Conservation (phyloP, 768 basidiomycete genomes). For the Cystoderma amianthinum region DNA sequence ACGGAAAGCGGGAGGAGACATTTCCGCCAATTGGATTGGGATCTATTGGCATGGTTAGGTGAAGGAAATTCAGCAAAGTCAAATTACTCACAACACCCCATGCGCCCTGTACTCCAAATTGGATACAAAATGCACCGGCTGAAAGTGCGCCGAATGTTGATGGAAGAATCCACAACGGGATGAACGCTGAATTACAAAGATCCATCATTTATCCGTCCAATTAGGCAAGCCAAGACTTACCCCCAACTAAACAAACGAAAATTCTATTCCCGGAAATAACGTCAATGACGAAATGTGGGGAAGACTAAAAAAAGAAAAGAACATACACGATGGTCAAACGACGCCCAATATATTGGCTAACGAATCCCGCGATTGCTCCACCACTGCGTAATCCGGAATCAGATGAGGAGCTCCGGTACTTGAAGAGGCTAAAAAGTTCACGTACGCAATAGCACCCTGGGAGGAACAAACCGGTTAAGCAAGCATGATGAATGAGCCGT, state of each 20-base stretch:
- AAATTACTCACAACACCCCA: slow-evolving; percentile 74
- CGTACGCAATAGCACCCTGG: slow-evolving; percentile 32
- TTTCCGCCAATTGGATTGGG: slow-evolving; percentile 77
- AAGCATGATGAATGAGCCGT: neutral
- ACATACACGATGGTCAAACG: slow-evolving; percentile 69
- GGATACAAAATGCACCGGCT: slow-evolving; percentile 83
- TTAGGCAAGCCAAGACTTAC: slow-evolving; percentile 17
- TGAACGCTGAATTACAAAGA: too few species aligned
- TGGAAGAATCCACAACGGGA: slow-evolving; percentile 85
- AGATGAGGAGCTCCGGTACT: neutral
- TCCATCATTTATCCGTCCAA: too few species aligned
- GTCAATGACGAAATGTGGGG: neutral
- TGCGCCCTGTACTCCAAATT: slow-evolving; percentile 86
- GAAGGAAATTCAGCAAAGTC: slow-evolving; percentile 25
- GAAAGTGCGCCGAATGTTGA: slow-evolving; percentile 57
- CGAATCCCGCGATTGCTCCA: slow-evolving; percentile 64
- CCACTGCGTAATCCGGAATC: slow-evolving; percentile 38
- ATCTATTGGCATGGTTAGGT: slow-evolving; percentile 36
- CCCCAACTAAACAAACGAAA: slow-evolving; percentile 49
- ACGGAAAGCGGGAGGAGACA: slow-evolving; percentile 85
- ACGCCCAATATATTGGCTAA: slow-evolving; percentile 74
- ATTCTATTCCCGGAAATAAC: slow-evolving; percentile 21
- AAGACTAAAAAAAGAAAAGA: slow-evolving; percentile 1
- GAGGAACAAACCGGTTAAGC: too few species aligned
- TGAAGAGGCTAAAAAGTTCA: neutral